Evolutionary conservation across 2,329 filamentous ascomycete species (phyloP).

Genomic region (Colletotrichum sidae): DNA sequence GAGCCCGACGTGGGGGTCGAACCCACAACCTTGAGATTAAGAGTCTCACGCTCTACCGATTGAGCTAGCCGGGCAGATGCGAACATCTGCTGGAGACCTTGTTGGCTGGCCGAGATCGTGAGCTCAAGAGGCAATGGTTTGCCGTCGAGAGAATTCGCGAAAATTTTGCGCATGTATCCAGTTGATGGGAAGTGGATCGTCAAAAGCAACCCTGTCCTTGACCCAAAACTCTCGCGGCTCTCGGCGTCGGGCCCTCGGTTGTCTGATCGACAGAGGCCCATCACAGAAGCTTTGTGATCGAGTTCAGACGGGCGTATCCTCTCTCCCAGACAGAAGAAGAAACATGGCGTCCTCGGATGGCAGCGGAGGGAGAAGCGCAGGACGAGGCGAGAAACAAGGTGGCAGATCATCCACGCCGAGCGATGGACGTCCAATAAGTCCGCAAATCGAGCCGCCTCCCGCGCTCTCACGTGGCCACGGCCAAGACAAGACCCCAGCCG

Average conservation of each 20-base stretch:
- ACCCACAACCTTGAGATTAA: slow-evolving; percentile 71
- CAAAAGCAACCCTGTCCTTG: slow-evolving; percentile 4
- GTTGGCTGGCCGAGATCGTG: background rate
- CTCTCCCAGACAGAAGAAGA: background rate
- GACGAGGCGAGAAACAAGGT: background rate
- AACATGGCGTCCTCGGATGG: background rate
- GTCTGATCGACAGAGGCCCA: slow-evolving; percentile 2
- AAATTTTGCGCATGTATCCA: slow-evolving; percentile 12
- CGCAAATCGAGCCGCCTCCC: slow-evolving; percentile 4
- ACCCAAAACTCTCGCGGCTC: slow-evolving; percentile 11
- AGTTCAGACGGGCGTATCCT: slow-evolving; percentile 15
- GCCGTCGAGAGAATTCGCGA: background rate
- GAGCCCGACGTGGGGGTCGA: slow-evolving; percentile 50
- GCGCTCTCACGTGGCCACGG: background rate
- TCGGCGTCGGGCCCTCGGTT: slow-evolving; percentile 11
- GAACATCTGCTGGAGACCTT: background rate
- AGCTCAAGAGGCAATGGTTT: background rate
- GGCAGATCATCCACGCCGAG: background rate
- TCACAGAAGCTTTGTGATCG: slow-evolving; percentile 1
- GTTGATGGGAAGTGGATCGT: slow-evolving; percentile 18
- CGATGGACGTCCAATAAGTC: background rate
- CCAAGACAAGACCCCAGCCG: slow-evolving; percentile 4
- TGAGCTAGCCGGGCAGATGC: slow-evolving; percentile 65
- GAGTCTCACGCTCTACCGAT: slow-evolving; percentile 82
- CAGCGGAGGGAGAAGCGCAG: background rate